Base-by-base conservation (phyloP, 352 stramenopile species). In the Globisporangium recalcitrans region DNA sequence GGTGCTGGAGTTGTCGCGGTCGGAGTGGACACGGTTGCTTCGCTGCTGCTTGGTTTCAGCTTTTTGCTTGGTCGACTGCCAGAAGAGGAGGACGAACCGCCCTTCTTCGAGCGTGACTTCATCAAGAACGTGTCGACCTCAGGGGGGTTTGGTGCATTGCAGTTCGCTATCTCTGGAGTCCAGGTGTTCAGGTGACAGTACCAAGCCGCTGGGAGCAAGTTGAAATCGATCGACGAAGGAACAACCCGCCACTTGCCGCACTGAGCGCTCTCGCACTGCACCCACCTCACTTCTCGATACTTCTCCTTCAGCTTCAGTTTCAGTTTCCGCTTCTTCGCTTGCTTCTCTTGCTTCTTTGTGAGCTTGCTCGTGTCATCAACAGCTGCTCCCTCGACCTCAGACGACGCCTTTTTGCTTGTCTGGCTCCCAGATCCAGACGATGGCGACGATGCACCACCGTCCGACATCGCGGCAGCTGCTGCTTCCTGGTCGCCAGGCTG, bases 231-330 rank as follows among this genome's bases (percentile, higher is more conserved):
- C n/a, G 74, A 83, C n/a, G 75, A 72, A 10, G 96, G 93, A 38
- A 98, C 82, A 32, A 98, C 85, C 29, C 96, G 91, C 96, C 96
- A 99, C 69, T 98, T 98, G 5, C 80, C 77, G 70, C 96, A 99
- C 24, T 88, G 70, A 60, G 92, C 94, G 48, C 69, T 85, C 52
- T 98, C 96, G 65, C 96, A 98, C 74, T 98, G 94, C 2, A 98
- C 96, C 96, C 96, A 99, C 62, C 90, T 89, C 38, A 92, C 72
- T 52, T 96, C 82, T 27, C 77, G 75, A 38, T 93, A 89, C 56
- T 93, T 92, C 40, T 93, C 83, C 69, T 89, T 90, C 24, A 90
- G 63, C 55, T 78, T 78, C 14, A 86, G 66, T 52, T 94, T 91
- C 3, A 80, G 64, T 26, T 90, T 89, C 42, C 85, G 83, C 36